A percentile compares a stretch with the other conserved stretches of the same genome.
Conservation (phyloP, 768 basidiomycete species). For the Lentinula aciculospora region DNA sequence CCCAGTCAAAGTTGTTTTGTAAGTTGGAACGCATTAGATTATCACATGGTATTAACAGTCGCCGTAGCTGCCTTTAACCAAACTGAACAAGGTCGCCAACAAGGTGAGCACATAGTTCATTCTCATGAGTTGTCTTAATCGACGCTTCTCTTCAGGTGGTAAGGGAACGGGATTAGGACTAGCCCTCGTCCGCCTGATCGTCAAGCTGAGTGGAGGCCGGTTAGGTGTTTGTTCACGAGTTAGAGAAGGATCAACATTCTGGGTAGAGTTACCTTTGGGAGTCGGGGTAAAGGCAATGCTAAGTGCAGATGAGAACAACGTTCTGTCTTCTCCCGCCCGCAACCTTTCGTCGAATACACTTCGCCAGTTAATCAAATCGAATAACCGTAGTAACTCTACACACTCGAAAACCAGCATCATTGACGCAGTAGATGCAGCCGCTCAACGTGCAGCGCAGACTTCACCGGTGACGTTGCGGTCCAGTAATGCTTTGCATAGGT, state of each 20-base stretch:
- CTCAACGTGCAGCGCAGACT: conserved; percentile 20
- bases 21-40: conserved; percentile 14
- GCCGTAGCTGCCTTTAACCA: conserved; percentile 42
- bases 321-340: not conserved
- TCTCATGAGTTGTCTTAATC: not conserved
- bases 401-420: conserved; percentile 18
- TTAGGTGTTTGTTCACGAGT: conserved; percentile 63
- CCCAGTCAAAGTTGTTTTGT: conserved; percentile 55
- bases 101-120: conserved; percentile 18
- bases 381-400: conserved; percentile 11
- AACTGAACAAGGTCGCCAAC: conserved; percentile 43
- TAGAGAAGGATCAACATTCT: conserved; percentile 77
- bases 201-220: conserved; percentile 68
- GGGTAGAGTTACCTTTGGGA: conserved; percentile 80
- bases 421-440: conserved; percentile 24
- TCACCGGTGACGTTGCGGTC: conserved; percentile 23
- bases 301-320: conserved; percentile 8
- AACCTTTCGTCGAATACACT: conserved; percentile 9
- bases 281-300: conserved; percentile 52
- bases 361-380: conserved; percentile 16
- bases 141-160: conserved; percentile 30
- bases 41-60: conserved; percentile 17
- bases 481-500: conserved; percentile 47
- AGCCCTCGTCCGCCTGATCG: conserved; percentile 74
- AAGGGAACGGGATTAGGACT: conserved; percentile 73